phyloP scores from a whole-genome alignment of 306 rosid species.

The Acacia acuminata region DNA sequence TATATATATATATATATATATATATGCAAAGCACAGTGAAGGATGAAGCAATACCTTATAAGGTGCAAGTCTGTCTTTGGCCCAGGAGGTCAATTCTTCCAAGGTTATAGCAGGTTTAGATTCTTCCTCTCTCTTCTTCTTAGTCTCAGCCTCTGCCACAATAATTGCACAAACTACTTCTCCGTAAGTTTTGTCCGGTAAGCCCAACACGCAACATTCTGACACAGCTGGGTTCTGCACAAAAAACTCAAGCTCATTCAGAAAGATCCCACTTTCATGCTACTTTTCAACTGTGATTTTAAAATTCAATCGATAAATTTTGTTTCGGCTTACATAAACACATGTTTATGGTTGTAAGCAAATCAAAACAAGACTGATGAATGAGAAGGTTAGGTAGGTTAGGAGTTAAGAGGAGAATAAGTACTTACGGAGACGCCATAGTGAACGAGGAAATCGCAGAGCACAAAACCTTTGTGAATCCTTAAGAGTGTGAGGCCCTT shows the following conservation, averaged over 20 bases:
- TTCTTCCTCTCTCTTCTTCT: conserved; percentile 51
- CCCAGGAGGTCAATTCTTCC: conserved; percentile 72
- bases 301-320: no score
- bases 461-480: conserved; percentile 7
- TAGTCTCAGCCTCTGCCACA: conserved; percentile 51
- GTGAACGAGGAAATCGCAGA: conserved; percentile 13
- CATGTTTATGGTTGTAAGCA: no score
- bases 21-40: neutral
- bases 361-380: no score
- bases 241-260: no score
- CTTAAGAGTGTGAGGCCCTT: neutral
- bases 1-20: no score
- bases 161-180: conserved; percentile 81
- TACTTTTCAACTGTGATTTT: no score
- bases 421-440: neutral
- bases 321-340: no score
- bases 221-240: conserved; percentile 73
- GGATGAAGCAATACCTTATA: conserved; percentile 66
- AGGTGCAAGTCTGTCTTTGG: conserved; percentile 86
- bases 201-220: conserved; percentile 91
- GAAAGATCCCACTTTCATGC: no score
- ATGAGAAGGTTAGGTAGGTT: no score
- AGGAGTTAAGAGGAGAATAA: no score
- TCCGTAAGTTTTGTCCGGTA: conserved; percentile 82
- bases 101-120: conserved; percentile 60